Conservation (phyloP, 148 eudicot species). For the Silene latifolia region DNA sequence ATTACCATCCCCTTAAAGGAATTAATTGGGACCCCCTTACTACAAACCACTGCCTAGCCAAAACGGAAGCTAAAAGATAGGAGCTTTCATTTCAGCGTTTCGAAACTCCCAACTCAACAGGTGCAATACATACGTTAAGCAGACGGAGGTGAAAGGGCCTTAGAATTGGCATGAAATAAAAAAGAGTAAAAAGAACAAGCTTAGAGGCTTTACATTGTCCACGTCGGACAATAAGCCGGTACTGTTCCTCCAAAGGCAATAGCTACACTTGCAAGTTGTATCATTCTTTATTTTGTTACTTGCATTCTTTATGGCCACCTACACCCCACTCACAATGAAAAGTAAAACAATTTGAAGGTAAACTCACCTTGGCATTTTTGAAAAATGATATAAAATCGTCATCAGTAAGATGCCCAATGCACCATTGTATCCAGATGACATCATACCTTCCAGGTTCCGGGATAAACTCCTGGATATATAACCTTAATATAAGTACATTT, state of each 20-base stretch:
- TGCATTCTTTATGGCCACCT: neutral
- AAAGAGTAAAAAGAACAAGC: neutral
- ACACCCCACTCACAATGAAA: neutral
- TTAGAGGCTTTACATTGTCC: neutral
- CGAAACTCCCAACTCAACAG: neutral
- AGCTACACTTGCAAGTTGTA: neutral
- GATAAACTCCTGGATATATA: slow-evolving; percentile 68
- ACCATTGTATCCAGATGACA: slow-evolving; percentile 98
- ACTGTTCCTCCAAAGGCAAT: neutral
- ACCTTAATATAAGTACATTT: neutral
- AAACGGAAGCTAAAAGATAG: neutral
- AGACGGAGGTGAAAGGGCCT: neutral
- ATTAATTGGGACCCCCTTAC: neutral
- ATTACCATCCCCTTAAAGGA: neutral
- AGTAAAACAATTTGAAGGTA: neutral
- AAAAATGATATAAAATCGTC: slow-evolving; percentile 90
- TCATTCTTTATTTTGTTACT: neutral
- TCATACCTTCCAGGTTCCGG: slow-evolving; percentile 78
- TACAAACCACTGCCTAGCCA: neutral
- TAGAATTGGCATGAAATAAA: neutral
- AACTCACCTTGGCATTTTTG: slow-evolving; percentile 72
- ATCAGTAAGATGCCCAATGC: slow-evolving; percentile 94
- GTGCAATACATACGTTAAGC: neutral
- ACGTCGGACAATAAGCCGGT: neutral
- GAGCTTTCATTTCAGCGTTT: neutral